Base-by-base conservation (phyloP, 164 flowering plant species). In the Aristolochia fimbriata region DNA sequence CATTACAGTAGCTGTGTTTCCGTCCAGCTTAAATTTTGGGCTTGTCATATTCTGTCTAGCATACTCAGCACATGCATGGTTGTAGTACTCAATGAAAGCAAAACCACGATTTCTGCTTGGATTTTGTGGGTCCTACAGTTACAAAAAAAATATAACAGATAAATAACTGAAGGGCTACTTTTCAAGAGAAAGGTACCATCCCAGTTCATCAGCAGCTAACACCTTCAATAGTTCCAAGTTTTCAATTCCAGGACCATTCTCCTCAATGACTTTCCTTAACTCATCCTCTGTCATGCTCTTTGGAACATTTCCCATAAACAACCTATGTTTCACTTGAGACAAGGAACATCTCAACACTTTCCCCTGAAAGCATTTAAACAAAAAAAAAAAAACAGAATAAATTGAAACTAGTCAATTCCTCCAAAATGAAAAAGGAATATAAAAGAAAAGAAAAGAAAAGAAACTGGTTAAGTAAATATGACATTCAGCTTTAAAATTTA, bases 31-130 rank as follows among this genome's bases (percentile, higher is more conserved):
- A 77, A 88, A 87, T 49, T 62, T 82, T 21, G 81, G 61, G 72
- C 55, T 75, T 41, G 81, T 67, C 97, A 94, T 85, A 61, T 88
- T 85, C 71, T 84, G 88, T 69, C 96, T 81, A 23, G 95, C 82
- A 77, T 85, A 94, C 63, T 94, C 99, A 65, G 99, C 99, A 84
- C 99, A 94, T 9, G 95, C 97, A 81, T 83, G 84, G 69, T 94
- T 94, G 81, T 91, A 88, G 66, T 85, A 94, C 69, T 88, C 89
- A 47, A 94, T 65, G 58, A 94, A 94, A 66, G 96, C 96, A 87
- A 87, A 94, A 22, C 97, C 99, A 61, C 96, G 93, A 60, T 94
- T 94, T 43, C 93, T 88, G 57, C 68, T 65, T 51, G 96, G 76
- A 73, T 77, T 84, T 76, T 77, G 86, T 63, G 96, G 96, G 77